Base-by-base conservation (phyloP, 2,329 filamentous ascomycete genomes). In the Fusarium irregulare region DNA sequence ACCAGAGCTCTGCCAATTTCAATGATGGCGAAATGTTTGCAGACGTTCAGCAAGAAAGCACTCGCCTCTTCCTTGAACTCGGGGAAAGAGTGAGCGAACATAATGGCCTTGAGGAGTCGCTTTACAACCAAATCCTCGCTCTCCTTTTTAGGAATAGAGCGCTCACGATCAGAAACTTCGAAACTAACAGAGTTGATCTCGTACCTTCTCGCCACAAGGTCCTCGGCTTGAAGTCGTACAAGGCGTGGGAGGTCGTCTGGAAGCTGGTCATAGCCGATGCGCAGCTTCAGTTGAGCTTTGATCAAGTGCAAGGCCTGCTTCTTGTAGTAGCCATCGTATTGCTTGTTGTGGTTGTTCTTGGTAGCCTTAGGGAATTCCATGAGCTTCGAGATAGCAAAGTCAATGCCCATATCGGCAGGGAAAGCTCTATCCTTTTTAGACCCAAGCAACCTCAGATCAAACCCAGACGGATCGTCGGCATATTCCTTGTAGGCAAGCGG, bases 381-480 rank as follows among this genome's bases (percentile, higher is more conserved):
- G 47, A 99, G 82, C 79, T 97, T 98, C 59, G 91, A 89, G 67
- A 98, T 92, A 1, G 97, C 95, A 48, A 93, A 87, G 66, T 98
- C 94, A 57, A 98, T 89, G 14, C 96, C 96, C 49, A 97, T 88
- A 54, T 92, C 91, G 7, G 93, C 88, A 7, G 94, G 94, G 77
- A 99, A 97, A 0, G 95, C 91, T 56, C 94, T 87, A 71, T 98
- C 94, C 73, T 92, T 92, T 75, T 93, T 94, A 0, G 96, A 95
- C 0, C 96, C 96, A 62, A 97, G 92, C 14, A 99, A 87, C 34
- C 93, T 91, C 61, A 99, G 84, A 72, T 98, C 94, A 68, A 98
- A 93, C 76, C 93, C 97, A 1, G 93, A 88, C 21, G 89, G 84
- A 74, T 98, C 96, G 78, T 99, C 96, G 8, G 95, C 91, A 77